These are phyloP conservation scores for Inonotus obliquus DNA, from an alignment of 1,284 basidiomycete genomes.

Conservation along the genomic window DNA sequence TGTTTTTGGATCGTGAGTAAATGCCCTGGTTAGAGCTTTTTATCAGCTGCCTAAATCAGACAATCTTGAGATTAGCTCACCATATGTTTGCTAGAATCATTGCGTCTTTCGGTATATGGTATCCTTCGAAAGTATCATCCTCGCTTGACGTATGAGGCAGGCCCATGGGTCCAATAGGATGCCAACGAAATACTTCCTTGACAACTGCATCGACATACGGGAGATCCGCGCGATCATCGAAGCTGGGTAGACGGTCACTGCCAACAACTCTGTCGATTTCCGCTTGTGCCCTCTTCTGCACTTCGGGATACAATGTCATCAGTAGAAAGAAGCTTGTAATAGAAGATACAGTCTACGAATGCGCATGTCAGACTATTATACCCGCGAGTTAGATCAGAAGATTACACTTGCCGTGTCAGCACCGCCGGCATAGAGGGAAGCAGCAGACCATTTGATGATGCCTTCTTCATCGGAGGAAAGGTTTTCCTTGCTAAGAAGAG, in stretches of 20 bases:
- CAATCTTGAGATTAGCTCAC: not conserved
- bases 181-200: slow-evolving; percentile 40
- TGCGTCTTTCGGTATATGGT: slow-evolving; percentile 19
- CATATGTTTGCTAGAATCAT: slow-evolving; percentile 16
- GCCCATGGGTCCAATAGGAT: slow-evolving; percentile 27
- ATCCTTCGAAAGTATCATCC: slow-evolving; percentile 19
- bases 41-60: not conserved
- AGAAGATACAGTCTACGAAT: not conserved
- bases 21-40: not conserved
- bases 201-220: slow-evolving; percentile 39
- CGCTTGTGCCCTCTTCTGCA: slow-evolving; percentile 35
- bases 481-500: slow-evolving; percentile 30
- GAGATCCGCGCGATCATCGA: slow-evolving; percentile 33
- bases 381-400: not conserved
- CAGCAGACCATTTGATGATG: slow-evolving; percentile 35
- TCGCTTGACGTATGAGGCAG: slow-evolving; percentile 4
- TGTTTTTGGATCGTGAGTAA: slow-evolving; percentile 7
- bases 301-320: slow-evolving; percentile 35
- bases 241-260: slow-evolving; percentile 35
- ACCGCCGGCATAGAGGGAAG: slow-evolving; percentile 24
- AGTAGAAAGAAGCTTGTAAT: slow-evolving; percentile 33
- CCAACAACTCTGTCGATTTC: slow-evolving; percentile 38
- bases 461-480: slow-evolving; percentile 29
- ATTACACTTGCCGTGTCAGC: slow-evolving; percentile 4
- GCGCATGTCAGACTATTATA: not conserved